Percentiles rank a stretch among this genome's conserved stretches.
These are phyloP conservation scores for Psophocarpus tetragonolobus DNA, from an alignment of 306 rosid genomes.

Conservation along the genomic window DNA sequence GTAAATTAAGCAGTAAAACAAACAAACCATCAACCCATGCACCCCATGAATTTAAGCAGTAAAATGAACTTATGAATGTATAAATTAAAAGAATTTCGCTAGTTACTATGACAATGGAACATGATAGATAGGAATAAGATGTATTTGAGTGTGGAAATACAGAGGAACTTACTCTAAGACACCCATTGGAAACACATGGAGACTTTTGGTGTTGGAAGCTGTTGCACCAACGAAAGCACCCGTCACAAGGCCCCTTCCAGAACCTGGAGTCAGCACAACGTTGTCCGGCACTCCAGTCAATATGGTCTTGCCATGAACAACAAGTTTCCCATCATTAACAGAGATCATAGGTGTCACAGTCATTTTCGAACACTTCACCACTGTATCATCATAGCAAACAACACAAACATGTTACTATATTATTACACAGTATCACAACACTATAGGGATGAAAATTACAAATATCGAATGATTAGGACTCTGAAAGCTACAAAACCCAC, in stretches of 20 bases:
- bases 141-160: not conserved
- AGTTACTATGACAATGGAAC: conserved; percentile 11
- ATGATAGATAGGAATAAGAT: not conserved
- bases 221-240: conserved; percentile 91
- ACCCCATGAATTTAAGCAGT: no score
- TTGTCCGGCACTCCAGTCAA: conserved; percentile 81
- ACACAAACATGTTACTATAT: not conserved
- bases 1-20: no score
- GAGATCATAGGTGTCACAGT: conserved; percentile 73
- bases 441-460: not conserved
- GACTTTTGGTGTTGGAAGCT: conserved; percentile 68
- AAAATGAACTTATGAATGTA: not conserved
- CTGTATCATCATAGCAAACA: conserved; percentile 33
- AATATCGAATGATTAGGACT: not conserved
- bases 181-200: conserved; percentile 86
- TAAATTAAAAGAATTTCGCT: not conserved
- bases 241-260: conserved; percentile 62
- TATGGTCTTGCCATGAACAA: conserved; percentile 88
- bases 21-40: no score
- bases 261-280: conserved; percentile 69
- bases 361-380: conserved; percentile 57
- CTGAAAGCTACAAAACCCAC: not conserved
- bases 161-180: conserved; percentile 68
- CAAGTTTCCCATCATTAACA: conserved; percentile 70
- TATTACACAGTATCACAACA: not conserved